Percentiles rank a stretch among this genome's conserved stretches.
These are phyloP conservation scores for Onygenales sp. DNA, from an alignment of 2,329 filamentous ascomycete species.

Conservation along the genomic window DNA sequence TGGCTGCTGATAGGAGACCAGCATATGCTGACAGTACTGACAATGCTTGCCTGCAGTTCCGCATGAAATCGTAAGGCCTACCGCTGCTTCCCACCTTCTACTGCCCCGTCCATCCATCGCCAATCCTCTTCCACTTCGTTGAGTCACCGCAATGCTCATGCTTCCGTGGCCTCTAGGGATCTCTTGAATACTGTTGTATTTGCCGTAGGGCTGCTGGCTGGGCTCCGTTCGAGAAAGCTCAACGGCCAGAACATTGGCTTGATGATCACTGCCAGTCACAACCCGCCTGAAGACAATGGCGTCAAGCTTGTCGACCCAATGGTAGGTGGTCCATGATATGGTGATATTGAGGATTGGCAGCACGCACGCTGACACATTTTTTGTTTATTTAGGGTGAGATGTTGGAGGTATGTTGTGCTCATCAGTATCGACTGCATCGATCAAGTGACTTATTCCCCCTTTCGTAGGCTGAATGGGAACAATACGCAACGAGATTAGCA, in stretches of 20 bases:
- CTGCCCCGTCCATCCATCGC: slow-evolving; percentile 18
- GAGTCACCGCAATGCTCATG: neutral
- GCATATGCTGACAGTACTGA: slow-evolving; percentile 1
- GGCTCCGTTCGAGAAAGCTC: slow-evolving; percentile 80
- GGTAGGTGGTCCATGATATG: slow-evolving; percentile 34
- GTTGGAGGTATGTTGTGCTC: slow-evolving; percentile 59
- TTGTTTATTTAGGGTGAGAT: slow-evolving; percentile 62
- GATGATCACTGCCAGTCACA: slow-evolving; percentile 93
- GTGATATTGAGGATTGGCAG: slow-evolving; percentile 1
- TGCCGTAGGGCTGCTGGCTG: slow-evolving; percentile 80
- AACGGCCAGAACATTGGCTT: slow-evolving; percentile 87
- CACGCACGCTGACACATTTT: neutral
- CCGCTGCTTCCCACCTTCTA: slow-evolving; percentile 11
- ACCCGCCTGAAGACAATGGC: slow-evolving; percentile 80
- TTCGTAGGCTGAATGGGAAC: slow-evolving; percentile 69
- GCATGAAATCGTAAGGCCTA: slow-evolving; percentile 55
- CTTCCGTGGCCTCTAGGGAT: slow-evolving; percentile 38
- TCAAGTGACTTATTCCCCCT: slow-evolving; percentile 4
- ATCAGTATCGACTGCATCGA: slow-evolving; percentile 5
- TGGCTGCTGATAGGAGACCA: too few relatives aligned
- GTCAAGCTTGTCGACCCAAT: slow-evolving; percentile 95
- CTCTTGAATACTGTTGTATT: slow-evolving; percentile 88
- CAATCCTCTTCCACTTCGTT: slow-evolving; percentile 3
- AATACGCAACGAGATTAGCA: slow-evolving; percentile 76
- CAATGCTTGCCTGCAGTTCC: slow-evolving; percentile 41